A percentile compares a stretch with the other conserved stretches of the same genome.
These are phyloP conservation scores for Colletotrichum tropicale DNA, from an alignment of 2,329 filamentous ascomycete species.

Conservation along the genomic window DNA sequence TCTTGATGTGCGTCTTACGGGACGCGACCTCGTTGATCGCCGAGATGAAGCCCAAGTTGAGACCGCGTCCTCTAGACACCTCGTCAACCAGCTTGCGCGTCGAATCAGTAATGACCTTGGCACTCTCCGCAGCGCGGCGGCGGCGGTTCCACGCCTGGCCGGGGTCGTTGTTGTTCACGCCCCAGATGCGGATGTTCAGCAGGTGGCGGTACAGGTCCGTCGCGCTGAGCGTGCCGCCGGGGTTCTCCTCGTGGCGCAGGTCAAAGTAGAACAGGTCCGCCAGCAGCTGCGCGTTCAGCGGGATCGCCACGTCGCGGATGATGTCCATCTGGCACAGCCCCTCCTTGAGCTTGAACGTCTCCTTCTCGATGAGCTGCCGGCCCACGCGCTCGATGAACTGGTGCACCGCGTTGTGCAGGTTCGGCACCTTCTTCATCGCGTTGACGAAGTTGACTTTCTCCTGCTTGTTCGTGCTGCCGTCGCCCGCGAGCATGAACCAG, in stretches of 20 bases:
- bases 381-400: conserved; percentile 37
- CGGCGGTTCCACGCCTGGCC: conserved; percentile 51
- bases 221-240: conserved; percentile 47
- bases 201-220: conserved; percentile 47
- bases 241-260: conserved; percentile 58
- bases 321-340: conserved; percentile 45
- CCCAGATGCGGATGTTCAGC: conserved; percentile 48
- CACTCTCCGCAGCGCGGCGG: conserved; percentile 43
- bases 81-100: conserved; percentile 45
- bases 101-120: conserved; percentile 37
- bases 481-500: conserved; percentile 44
- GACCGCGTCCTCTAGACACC: conserved; percentile 31
- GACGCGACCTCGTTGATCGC: conserved; percentile 30
- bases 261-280: conserved; percentile 64
- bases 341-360: conserved; percentile 38
- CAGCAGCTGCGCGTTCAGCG: conserved; percentile 59
- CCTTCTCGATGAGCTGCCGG: conserved; percentile 42
- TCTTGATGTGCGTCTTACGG: conserved; percentile 33
- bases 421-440: conserved; percentile 36
- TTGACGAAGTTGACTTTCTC: conserved; percentile 34
- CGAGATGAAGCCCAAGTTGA: conserved; percentile 33
- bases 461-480: conserved; percentile 28
- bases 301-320: conserved; percentile 61
- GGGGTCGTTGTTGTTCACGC: conserved; percentile 51
- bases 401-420: conserved; percentile 32